Conservation (phyloP, 345 rosid species). For the Hibiscus syriacus region DNA sequence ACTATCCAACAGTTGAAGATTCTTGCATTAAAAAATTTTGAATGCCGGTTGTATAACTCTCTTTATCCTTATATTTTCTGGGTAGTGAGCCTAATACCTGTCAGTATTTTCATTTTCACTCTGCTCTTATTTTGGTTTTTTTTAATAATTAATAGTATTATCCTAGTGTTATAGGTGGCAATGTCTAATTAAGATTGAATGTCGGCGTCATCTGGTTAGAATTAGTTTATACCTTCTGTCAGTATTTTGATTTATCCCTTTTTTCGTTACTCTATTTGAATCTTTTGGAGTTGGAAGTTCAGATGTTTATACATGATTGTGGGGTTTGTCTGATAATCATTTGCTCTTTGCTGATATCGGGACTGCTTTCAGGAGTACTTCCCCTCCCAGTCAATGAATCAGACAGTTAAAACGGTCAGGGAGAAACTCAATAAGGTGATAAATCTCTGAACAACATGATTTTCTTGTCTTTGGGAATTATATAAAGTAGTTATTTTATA, state of each 20-base stretch:
- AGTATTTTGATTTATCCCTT: background rate
- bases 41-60: too few relatives aligned
- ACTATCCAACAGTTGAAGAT: too few relatives aligned
- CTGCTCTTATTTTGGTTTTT: too few relatives aligned
- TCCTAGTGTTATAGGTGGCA: too few relatives aligned
- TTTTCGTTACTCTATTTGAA: background rate
- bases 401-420: constrained; percentile 56
- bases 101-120: too few relatives aligned
- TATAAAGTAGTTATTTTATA: background rate
- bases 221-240: too few relatives aligned
- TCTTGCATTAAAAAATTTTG: too few relatives aligned
- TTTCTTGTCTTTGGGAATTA: background rate
- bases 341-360: background rate
- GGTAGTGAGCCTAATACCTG: too few relatives aligned
- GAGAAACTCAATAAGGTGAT: constrained; percentile 78
- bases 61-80: too few relatives aligned
- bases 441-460: background rate
- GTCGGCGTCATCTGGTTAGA: background rate
- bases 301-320: background rate
- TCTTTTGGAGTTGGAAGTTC: background rate
- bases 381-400: constrained; percentile 69
- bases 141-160: too few relatives aligned
- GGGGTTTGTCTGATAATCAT: background rate
- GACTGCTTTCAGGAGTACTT: constrained; percentile 59
- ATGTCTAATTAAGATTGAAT: too few relatives aligned